A percentile compares a stretch with the other conserved stretches of the same genome.
phyloP scores from a whole-genome alignment of 1,284 basidiomycete genomes.

The Ustilago hordei region DNA sequence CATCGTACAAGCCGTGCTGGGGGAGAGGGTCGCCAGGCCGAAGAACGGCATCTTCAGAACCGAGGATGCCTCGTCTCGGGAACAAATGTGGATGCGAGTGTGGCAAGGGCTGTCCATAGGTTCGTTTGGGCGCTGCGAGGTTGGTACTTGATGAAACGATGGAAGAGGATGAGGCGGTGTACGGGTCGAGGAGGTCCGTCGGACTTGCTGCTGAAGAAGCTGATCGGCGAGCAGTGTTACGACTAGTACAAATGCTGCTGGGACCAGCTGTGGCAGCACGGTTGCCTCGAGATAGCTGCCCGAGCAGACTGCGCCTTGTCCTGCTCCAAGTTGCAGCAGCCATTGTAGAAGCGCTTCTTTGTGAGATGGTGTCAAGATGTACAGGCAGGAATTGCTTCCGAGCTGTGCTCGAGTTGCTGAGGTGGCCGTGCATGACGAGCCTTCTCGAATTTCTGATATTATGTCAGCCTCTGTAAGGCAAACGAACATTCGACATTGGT shows the following conservation, averaged over 20 bases:
- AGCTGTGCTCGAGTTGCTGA: neutral
- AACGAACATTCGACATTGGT: neutral
- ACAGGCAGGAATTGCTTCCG: neutral
- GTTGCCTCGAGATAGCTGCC: slow-evolving; percentile 21
- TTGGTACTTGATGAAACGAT: slow-evolving; percentile 22
- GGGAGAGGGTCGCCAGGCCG: slow-evolving; percentile 22
- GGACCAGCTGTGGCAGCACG: neutral
- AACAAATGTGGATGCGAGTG: slow-evolving; percentile 83
- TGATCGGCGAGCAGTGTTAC: slow-evolving; percentile 12
- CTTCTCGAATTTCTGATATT: neutral
- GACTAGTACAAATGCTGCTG: neutral
- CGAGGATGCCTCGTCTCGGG: slow-evolving; percentile 67
- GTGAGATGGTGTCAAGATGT: neutral
- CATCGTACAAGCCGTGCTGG: slow-evolving; percentile 20
- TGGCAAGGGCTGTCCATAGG: slow-evolving; percentile 79
- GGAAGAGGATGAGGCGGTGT: slow-evolving; percentile 16
- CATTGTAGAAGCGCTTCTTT: neutral
- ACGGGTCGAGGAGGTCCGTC: slow-evolving; percentile 32
- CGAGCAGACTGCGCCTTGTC: slow-evolving; percentile 11
- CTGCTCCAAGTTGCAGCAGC: slow-evolving; percentile 21
- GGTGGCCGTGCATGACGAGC: slow-evolving; percentile 10
- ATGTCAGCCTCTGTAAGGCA: slow-evolving; percentile 2
- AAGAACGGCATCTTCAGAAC: slow-evolving; percentile 46
- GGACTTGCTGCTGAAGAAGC: slow-evolving; percentile 49
- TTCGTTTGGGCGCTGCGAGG: slow-evolving; percentile 13